Percentiles rank a stretch among this genome's conserved stretches.
phyloP scores from a whole-genome alignment of 1,284 basidiomycete species.

The Ustilago xerochloae region DNA sequence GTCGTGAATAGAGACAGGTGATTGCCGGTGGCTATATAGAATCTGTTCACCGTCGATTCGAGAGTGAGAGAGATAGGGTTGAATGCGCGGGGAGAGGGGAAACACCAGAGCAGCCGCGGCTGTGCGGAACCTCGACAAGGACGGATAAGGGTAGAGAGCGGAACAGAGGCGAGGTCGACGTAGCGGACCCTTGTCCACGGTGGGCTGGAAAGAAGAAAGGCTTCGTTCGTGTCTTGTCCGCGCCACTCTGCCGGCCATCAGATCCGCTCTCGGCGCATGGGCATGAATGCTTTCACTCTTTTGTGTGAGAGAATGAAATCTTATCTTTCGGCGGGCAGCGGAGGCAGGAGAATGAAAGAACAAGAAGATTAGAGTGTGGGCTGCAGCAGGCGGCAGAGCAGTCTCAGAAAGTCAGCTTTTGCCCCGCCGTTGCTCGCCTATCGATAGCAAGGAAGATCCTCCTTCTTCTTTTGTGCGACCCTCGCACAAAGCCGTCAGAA shows the following conservation, averaged over 20 bases:
- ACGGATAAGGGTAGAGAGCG: not conserved
- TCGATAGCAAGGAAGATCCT: not conserved
- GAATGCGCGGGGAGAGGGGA: not conserved
- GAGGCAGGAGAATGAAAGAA: no score
- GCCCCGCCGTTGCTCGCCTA: not conserved
- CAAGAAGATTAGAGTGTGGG: not conserved
- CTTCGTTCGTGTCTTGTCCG: no score
- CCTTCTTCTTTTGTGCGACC: not conserved
- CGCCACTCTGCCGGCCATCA: conserved; percentile 20
- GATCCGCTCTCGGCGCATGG: not conserved
- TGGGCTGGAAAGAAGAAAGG: not conserved
- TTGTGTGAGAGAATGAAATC: not conserved
- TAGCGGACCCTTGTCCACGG: conserved; percentile 7
- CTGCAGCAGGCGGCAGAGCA: not conserved
- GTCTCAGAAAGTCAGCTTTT: not conserved
- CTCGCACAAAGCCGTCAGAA: no score
- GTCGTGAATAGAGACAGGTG: no score
- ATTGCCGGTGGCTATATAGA: conserved; percentile 32
- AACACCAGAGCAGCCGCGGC: not conserved
- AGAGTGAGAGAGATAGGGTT: not conserved
- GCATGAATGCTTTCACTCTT: not conserved
- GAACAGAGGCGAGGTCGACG: conserved; percentile 12
- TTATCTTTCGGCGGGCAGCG: not conserved
- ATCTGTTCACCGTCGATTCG: not conserved
- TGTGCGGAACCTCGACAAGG: not conserved